These are phyloP conservation scores for Limonium bicolor DNA, from an alignment of 148 eudicot genomes.

Conservation along the genomic window DNA sequence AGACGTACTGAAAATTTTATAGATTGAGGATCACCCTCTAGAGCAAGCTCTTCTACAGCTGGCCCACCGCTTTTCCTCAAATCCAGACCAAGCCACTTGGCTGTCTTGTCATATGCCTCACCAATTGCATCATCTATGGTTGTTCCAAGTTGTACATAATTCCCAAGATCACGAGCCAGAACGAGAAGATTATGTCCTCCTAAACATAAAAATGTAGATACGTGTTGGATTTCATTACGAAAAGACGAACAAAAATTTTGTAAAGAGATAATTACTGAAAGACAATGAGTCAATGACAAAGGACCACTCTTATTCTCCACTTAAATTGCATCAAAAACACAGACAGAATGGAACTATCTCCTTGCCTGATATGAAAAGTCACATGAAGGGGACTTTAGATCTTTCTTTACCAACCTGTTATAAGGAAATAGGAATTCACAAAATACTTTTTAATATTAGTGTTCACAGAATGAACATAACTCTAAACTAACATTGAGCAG, in stretches of 20 bases:
- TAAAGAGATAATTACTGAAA: too few species aligned
- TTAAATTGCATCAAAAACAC: too few species aligned
- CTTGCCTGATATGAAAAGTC: conserved; percentile 81
- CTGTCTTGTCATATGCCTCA: conserved; percentile 95
- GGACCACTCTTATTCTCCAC: too few species aligned
- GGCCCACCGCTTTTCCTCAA: conserved; percentile 93
- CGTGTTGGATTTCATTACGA: too few species aligned
- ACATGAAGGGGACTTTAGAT: conserved; percentile 79
- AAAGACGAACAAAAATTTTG: too few species aligned
- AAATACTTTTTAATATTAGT: too few species aligned
- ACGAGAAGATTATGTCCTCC: conserved; percentile 95
- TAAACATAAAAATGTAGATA: conserved; percentile 13
- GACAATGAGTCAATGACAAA: too few species aligned
- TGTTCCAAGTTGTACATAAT: conserved; percentile 88
- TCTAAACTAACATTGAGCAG: too few species aligned
- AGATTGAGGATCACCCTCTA: conserved; percentile 64
- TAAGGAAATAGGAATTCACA: too few species aligned
- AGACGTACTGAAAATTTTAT: conserved; percentile 46
- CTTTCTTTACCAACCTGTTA: conserved; percentile 58
- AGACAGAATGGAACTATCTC: too few species aligned
- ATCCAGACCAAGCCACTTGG: conserved; percentile 99
- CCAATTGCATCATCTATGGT: conserved; percentile 97
- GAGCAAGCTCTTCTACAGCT: conserved; percentile 92
- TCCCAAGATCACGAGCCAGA: conserved; percentile 82
- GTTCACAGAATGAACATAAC: too few species aligned